These are phyloP conservation scores for Arabidopsis lyrata DNA, from an alignment of 441 rosid genomes.

Conservation along the genomic window DNA sequence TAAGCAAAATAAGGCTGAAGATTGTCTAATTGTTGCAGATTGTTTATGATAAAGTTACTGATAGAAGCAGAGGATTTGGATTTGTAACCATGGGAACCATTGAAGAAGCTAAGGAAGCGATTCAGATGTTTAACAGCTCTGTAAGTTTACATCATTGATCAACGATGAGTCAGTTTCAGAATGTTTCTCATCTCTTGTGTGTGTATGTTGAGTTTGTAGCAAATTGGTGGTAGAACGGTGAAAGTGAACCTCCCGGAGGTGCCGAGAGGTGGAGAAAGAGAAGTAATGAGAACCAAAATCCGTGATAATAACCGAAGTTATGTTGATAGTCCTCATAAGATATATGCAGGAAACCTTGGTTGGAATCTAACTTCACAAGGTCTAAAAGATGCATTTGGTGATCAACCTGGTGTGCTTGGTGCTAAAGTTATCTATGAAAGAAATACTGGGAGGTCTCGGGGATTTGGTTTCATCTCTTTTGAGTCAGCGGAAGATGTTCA, in stretches of 20 bases:
- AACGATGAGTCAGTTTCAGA: conserved; percentile 7
- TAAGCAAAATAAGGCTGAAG: background rate
- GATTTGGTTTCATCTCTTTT: conserved; percentile 83
- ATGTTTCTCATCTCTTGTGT: conserved; percentile 9
- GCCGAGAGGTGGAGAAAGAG: conserved; percentile 90
- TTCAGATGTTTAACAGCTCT: conserved; percentile 77
- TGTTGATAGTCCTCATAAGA: conserved; percentile 79
- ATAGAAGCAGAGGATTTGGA: conserved; percentile 96
- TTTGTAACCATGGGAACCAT: conserved; percentile 80
- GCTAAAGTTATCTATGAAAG: conserved; percentile 83
- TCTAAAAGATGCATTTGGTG: conserved; percentile 74
- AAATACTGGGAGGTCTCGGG: conserved; percentile 78
- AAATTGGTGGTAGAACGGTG: conserved; percentile 79
- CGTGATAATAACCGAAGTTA: conserved; percentile 57
- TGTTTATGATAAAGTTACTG: conserved; percentile 81
- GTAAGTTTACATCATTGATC: conserved; percentile 51
- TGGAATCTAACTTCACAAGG: conserved; percentile 80
- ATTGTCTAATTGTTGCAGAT: conserved; percentile 51
- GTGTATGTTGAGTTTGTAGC: conserved; percentile 52
- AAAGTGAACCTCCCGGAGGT: conserved; percentile 94
- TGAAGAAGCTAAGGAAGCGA: conserved; percentile 88
- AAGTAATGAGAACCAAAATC: conserved; percentile 64
- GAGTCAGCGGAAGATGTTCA: conserved; percentile 65
- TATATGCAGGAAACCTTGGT: conserved; percentile 90
- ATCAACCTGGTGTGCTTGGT: conserved; percentile 74